Percentiles rank a stretch among this genome's conserved stretches.
Evolutionary conservation across 2,329 filamentous ascomycete species (phyloP).

Genomic region (Parafenestella ontariensis): DNA sequence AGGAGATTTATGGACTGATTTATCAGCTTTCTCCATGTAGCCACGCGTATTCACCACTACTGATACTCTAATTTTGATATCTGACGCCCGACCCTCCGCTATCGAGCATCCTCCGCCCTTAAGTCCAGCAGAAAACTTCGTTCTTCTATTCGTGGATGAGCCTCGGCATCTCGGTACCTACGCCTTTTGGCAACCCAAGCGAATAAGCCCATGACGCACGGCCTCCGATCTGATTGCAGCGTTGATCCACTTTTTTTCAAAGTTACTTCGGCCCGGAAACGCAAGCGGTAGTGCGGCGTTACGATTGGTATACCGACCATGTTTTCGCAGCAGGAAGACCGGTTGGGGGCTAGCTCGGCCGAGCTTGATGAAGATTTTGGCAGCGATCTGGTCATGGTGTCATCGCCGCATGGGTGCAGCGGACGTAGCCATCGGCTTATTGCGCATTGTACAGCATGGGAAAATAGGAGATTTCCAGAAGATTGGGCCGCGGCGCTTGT

Average conservation of each 20-base stretch:
- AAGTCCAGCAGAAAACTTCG: not conserved
- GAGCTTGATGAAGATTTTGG: constrained; percentile 14
- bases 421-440: not conserved
- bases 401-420: constrained; percentile 12
- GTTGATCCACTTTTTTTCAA: not conserved
- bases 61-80: not conserved
- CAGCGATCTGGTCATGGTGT: constrained; percentile 15
- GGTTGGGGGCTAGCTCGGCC: constrained; percentile 10
- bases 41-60: not conserved
- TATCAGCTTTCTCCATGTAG: not conserved
- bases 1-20: not conserved
- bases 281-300: not conserved
- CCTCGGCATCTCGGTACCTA: constrained; percentile 9
- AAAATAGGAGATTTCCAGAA: constrained; percentile 2
- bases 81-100: not conserved
- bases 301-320: not conserved
- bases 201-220: constrained; percentile 7
- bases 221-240: constrained; percentile 9
- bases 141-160: not conserved
- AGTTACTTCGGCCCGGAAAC: too few species aligned
- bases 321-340: not conserved
- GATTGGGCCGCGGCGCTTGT: not conserved
- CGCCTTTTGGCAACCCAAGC: not conserved
- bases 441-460: not conserved
- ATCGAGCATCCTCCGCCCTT: not conserved